Conservation (phyloP, 805 yeast species). For the Saccharomycopsis sp. region DNA sequence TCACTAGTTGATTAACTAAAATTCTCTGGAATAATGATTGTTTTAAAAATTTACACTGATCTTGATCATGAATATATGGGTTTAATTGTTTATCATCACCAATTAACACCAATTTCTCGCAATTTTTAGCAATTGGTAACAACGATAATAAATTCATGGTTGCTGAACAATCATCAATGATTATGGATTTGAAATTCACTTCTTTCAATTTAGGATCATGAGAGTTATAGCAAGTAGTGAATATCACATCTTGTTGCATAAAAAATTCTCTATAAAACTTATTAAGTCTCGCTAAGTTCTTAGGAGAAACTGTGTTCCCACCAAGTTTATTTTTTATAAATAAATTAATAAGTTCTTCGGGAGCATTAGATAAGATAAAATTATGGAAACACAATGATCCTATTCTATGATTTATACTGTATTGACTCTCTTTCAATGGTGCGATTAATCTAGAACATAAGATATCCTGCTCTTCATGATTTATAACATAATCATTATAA, state of each 20-base stretch:
- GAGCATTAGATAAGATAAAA: constrained; percentile 20
- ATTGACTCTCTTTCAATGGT: constrained; percentile 19
- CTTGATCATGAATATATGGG: constrained; percentile 39
- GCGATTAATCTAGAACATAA: constrained; percentile 19
- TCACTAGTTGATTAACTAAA: constrained; percentile 45
- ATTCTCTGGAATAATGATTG: constrained; percentile 52
- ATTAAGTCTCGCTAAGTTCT: constrained; percentile 12
- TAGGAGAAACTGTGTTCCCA: constrained; percentile 6
- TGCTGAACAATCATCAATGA: constrained; percentile 18
- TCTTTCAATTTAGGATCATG: constrained; percentile 17
- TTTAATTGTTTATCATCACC: constrained; percentile 63
- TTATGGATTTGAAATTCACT: constrained; percentile 19
- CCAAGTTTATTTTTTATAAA: constrained; percentile 17
- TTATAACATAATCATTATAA: constrained; percentile 3
- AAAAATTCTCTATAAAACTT: constrained; percentile 20
- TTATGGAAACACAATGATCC: constrained; percentile 21
- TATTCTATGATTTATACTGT: constrained; percentile 18
- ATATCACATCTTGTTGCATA: constrained; percentile 20
- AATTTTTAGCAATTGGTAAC: constrained; percentile 18
- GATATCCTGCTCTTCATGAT: constrained; percentile 7
- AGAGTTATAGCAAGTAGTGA: constrained; percentile 21
- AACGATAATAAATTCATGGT: constrained; percentile 20
- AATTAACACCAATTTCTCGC: constrained; percentile 25
- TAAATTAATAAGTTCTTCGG: constrained; percentile 19
- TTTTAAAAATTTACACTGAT: constrained; percentile 41